phyloP scores from a whole-genome alignment of 345 rosid genomes.

The Gossypium longicalyx region DNA sequence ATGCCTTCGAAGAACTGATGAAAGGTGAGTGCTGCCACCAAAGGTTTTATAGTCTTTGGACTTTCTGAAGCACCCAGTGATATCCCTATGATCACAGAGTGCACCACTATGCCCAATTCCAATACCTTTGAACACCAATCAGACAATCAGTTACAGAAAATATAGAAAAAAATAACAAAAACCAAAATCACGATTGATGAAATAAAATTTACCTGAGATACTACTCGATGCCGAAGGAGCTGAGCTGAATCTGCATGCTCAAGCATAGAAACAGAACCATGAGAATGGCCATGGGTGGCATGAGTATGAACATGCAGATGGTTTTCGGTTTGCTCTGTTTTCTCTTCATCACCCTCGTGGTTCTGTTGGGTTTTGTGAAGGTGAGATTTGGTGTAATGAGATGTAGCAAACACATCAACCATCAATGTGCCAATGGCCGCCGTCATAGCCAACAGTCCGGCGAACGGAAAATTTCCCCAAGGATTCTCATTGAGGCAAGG shows the following conservation, averaged over 20 bases:
- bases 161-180: not conserved
- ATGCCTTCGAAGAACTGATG: slow-evolving; percentile 82
- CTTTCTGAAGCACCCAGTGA: slow-evolving; percentile 59
- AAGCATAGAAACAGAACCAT: slow-evolving; percentile 18
- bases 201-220: slow-evolving; percentile 30
- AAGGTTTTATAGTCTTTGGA: slow-evolving; percentile 44
- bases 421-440: slow-evolving; percentile 42
- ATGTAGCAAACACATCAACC: slow-evolving; percentile 46
- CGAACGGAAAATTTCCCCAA: slow-evolving; percentile 49
- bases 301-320: slow-evolving; percentile 23
- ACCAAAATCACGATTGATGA: too few species aligned
- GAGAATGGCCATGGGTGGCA: slow-evolving; percentile 41
- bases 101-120: slow-evolving; percentile 70
- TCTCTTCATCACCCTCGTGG: not conserved
- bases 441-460: slow-evolving; percentile 51
- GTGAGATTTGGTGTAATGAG: slow-evolving; percentile 25
- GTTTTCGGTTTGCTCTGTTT: slow-evolving; percentile 31
- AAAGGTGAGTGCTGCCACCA: slow-evolving; percentile 60
- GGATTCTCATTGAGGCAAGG: slow-evolving; percentile 42
- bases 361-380: not conserved
- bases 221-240: slow-evolving; percentile 47
- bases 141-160: not conserved
- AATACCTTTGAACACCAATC: slow-evolving; percentile 32
- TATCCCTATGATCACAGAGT: slow-evolving; percentile 64
- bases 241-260: slow-evolving; percentile 13